Evolutionary conservation across 139 green algal species (phyloP), one percentile per base, ranked within the genome.

Genomic region (Mesostigma viride): DNA sequence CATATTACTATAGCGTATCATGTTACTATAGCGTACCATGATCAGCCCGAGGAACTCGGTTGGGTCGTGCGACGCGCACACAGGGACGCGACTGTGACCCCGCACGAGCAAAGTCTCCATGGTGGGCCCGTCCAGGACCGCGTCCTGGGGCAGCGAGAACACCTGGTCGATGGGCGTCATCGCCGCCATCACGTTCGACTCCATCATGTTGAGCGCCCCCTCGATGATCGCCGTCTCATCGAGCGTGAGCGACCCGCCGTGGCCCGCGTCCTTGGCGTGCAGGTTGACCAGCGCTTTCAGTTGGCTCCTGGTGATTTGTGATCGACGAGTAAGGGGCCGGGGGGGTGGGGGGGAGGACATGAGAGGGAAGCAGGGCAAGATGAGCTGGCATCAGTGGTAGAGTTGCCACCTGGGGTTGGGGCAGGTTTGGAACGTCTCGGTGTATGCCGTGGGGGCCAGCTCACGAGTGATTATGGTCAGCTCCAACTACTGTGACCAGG

Each of bases 211-310:
- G 5, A 74, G 68, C 4, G 59, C 59, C 22, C 68, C 68, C 14
- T 36, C 63, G 40, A 74, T 74, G 46, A 74, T 74, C 44, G 68
- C 62, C 26, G 68, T 46, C 47, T 74, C 68, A 40, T 69, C 62
- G 27, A 44, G 58, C 22, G 68, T 64, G 31, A 74, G 20, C 59
- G 62, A 58, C 8, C 68, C 68, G 31, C 68, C 68, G 11, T 33
- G 34, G 3, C 66, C 66, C 24, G 31, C 66, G 34, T 72, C 48
- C 46, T 17, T 17, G 17, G 14, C 40, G 40, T 53, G 40, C 17
- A 53, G 40, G 17, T 24, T 14, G 14, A 53, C 40, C 40, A 53
- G 17, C 14, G 40, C 40, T 17, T 53, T 53, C 40, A 53, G 40
- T 17, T 53, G 14, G 14, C 14, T 17, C 40, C 40, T 53, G 40